Base-by-base conservation (phyloP, 140 eudicot genomes). In the Ambrosia hybrid region DNA sequence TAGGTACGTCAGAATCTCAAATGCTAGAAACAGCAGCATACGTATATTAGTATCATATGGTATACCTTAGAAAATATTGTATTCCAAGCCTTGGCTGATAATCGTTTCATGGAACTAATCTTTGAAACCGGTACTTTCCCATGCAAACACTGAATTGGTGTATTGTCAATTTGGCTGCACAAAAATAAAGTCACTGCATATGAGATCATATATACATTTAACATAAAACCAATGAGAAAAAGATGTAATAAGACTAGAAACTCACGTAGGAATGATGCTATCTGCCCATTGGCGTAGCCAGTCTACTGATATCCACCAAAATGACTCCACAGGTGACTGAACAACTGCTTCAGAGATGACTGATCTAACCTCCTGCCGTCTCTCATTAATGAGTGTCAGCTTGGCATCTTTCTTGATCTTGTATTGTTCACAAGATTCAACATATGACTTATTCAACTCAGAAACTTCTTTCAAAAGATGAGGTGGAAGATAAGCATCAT, bases 201-300 rank as follows among this genome's bases (percentile, higher is more conserved):
- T 36, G 38, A 73, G 21, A 33, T 8, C 53, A 45, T 60, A 13
- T 41, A 41, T 0, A 41, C 6, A 5, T 39, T 51, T 52, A 66
- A 55, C 46, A 65, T 53, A 74, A 30, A 45, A 72, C n/a, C 58
- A 71, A 68, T n/a, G 68, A 48, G 65, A 60, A 67, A 37, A 58
- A 67, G 43, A 46, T 51, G 43, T 65, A 11, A 21, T 21, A 65
- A 55, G 60, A 60, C 69, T 45, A 38, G 16, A 17, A 62, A 72
- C 95, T 80, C 81, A 90, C 97, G 79, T 17, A 36, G 97, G 75
- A 66, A 77, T 72, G 65, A 90, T 68, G 78, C 67, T 83, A 76
- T 94, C 99, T 13, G 96, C 88, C 99, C 99, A 94, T 68, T 84
- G 91, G 14, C 97, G 95, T 77, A 94, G 88, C 99, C 99, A 94